Base-by-base conservation (phyloP, 2,329 filamentous ascomycete genomes). In the Hymenoscyphus fraxineus region DNA sequence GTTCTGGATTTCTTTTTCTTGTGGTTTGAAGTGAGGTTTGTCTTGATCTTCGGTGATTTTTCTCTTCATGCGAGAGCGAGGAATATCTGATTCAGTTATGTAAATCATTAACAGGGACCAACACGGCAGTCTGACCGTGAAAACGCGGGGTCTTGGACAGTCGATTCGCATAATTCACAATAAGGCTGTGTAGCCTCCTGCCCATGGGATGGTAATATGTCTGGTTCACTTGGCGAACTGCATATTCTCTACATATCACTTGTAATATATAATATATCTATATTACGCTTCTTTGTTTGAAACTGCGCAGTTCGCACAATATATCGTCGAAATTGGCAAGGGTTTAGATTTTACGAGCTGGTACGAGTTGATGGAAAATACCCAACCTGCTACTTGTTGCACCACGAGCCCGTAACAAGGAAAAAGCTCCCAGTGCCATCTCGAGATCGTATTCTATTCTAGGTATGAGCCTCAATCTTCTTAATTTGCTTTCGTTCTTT, bases 101-200 rank as follows among this genome's bases (percentile, higher is more conserved):
- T 19, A 59, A 59, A 59, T 59, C 58, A 59, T 39, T 40, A 9
- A 59, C 38, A 40, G 38, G 38, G 35, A 59, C 16, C 27, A 27
- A 10, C 27, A n/a, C n/a, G 31, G 15, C 6, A 35, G 35, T 6
- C 6, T 6, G 44, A 51, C n/a, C 6, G 27, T 59, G 58, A 40
- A 38, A 40, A 59, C 22, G 44, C 44, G 44, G 44, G 44, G 44
- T 27, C 35, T 51, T 51, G 15, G 44, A 51, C 44, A 19, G 15
- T 19, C 19, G 22, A 9, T 10, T 59, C 9, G 58, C 58, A 59
- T 59, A 19, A 59, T 27, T 27, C 15, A n/a, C 9, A 3, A 16
- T 41, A 59, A 59, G 58, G 58, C 58, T 59, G 58, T 59, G 58
- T 40, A 40, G 35, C 15, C 38, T 59, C 38, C 58, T 59, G 57